Evolutionary conservation across 805 yeast genomes (phyloP), one percentile per base, ranked within the genome.

Genomic region (Cyberlindnera euphorbiae): DNA sequence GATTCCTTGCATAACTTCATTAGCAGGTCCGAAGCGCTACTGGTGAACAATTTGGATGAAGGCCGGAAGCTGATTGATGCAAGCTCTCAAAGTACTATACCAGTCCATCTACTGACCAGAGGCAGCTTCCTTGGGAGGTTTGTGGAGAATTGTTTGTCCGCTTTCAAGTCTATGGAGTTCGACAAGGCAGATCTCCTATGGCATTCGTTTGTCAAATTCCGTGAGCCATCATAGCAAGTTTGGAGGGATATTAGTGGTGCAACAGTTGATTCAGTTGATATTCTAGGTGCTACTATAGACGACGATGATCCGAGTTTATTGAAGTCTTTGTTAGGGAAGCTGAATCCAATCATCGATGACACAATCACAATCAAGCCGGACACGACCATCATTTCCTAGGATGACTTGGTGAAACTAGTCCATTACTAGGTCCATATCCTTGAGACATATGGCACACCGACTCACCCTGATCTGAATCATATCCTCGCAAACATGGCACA

Each of bases 401-500:
- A 66, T 26, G 82, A 76, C 48, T 46, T 79, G 11, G 63, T 71
- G 8, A 59, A 62, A 11, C 53, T 79, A 34, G 55, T 79, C 15
- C 71, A 73, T 28, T 65, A 69, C 29, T 84, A 79, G 42, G 71
- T 79, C 4, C 61, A 63, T 17, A 56, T 72, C 6, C 50, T 78
- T 16, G 82, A 79, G 45, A 55, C 66, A 1, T 66, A 60, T 44
- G 79, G 82, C 1, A 63, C 75, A 0, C 63, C 71, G 2, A 66
- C 76, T 0, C 75, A 81, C 0, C 56, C 60, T 8, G 50, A 63
- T 9, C 55, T 79, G 15, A 60, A 58, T 37, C 50, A 56, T 4
- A 62, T 74, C 1, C 59, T 79, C 49, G 46, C 42, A 9, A 41
- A 65, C 8, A 69, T 77, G 72, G 64, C 78, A 1, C 66, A 69